phyloP scores from a whole-genome alignment of 2,329 filamentous ascomycete species.

The Colletotrichum sublineola region DNA sequence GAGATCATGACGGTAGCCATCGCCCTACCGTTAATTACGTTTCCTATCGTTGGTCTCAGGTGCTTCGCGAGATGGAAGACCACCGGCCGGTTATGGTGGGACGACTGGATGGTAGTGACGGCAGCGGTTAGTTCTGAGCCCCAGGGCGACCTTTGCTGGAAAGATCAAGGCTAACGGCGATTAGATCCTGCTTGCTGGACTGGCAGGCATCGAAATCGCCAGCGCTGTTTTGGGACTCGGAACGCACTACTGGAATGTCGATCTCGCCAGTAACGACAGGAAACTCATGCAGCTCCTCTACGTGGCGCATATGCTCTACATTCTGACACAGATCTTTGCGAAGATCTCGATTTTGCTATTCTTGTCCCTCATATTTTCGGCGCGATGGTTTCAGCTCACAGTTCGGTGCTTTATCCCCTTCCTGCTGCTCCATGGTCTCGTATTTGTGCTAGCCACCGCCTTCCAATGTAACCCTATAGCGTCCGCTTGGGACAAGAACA shows the following conservation, averaged over 20 bases:
- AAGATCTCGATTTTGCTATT: constrained; percentile 48
- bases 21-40: constrained; percentile 37
- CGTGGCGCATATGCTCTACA: constrained; percentile 45
- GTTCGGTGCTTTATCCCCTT: constrained; percentile 38
- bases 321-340: constrained; percentile 45
- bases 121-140: constrained; percentile 30
- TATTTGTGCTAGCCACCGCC: constrained; percentile 44
- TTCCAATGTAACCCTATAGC: constrained; percentile 44
- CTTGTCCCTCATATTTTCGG: constrained; percentile 45
- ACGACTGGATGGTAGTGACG: constrained; percentile 41
- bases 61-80: constrained; percentile 42
- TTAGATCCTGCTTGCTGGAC: constrained; percentile 38
- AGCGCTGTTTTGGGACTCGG: constrained; percentile 45
- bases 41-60: constrained; percentile 41
- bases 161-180: constrained; percentile 5
- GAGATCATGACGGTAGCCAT: constrained; percentile 48
- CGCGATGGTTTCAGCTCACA: constrained; percentile 41
- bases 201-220: constrained; percentile 43
- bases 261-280: constrained; percentile 28
- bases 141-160: neutral
- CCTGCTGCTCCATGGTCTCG: constrained; percentile 42
- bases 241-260: constrained; percentile 46
- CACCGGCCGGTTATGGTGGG: constrained; percentile 42
- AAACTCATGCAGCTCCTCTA: constrained; percentile 44
- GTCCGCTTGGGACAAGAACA: constrained; percentile 42